Evolutionary conservation across 176 grass and related monocot genomes (phyloP).

Genomic region (Oryza meyeriana): DNA sequence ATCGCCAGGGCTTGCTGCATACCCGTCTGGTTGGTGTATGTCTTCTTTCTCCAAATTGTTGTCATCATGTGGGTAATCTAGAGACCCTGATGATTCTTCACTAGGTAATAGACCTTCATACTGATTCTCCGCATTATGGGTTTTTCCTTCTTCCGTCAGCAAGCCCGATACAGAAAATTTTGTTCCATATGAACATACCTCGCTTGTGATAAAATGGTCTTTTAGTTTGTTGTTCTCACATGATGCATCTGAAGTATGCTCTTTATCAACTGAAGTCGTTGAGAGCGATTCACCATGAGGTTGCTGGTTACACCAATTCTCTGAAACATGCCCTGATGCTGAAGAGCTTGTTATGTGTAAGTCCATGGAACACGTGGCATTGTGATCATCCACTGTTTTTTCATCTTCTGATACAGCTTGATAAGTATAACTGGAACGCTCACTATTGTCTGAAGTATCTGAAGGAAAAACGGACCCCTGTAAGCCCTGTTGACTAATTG

Average conservation of each 20-base stretch:
- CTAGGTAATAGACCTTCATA: not conserved
- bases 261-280: conserved; percentile 14
- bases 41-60: conserved; percentile 37
- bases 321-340: conserved; percentile 12
- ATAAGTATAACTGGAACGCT: not conserved
- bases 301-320: conserved; percentile 23
- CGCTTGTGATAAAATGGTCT: not conserved
- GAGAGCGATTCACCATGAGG: conserved; percentile 12
- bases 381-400: conserved; percentile 4
- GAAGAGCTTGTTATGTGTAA: conserved; percentile 5
- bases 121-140: not conserved
- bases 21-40: not conserved
- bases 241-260: conserved; percentile 19
- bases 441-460: conserved; percentile 25
- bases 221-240: conserved; percentile 14
- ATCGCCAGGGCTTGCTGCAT: not conserved
- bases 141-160: conserved; percentile 22
- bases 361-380: not conserved
- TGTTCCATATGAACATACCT: conserved; percentile 3
- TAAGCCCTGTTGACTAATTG: conserved; percentile 1
- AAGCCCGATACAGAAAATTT: not conserved
- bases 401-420: conserved; percentile 25
- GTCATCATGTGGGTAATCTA: conserved; percentile 29
- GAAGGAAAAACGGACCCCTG: not conserved
- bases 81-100: conserved; percentile 29